Evolutionary conservation across 225 moss, liverwort and hornwort species (phyloP), one percentile per base, ranked within the genome.

Genomic region (Physcomitrellopsis africana): DNA sequence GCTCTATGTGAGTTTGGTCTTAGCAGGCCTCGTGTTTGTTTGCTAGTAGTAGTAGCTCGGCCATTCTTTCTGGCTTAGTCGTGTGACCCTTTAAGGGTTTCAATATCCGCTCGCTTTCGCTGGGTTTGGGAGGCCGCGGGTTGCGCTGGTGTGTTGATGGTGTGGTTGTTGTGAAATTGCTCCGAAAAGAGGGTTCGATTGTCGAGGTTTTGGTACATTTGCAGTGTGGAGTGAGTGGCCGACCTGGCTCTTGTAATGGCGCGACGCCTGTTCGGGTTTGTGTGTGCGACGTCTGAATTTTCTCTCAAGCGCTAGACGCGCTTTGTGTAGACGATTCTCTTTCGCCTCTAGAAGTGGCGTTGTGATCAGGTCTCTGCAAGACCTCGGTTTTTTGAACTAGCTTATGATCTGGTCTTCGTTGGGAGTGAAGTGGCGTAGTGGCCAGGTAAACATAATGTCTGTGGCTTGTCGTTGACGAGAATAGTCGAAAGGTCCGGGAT

Each of bases 211-310:
- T 43, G 0, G 32, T 47, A 43, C 1, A 22, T 55, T 64, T 51
- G 5, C 5, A 47, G 54, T 43, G 51, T 55, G n/a, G 64, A 29
- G 47, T 70, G 65, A 57, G 37, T 8, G 0, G n/a, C 29, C 44
- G 48, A 20, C 1, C 16, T 37, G 32, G 32, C 32, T 37, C 10
- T 64, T 11, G 7, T 8, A 19, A 27, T 0, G 3, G 6, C 1
- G 12, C 5, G 65, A 10, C 45, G 41, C 10, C 12, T 73, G 73
- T 69, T 84, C 80, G 84, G 84, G 80, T 73, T 82, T 56, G 61
- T 67, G 72, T 29, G 42, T 13, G 18, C 22, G 1, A 46, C 26
- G 11, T 12, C 12, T 17, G 47, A 80, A 73, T 73, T 68, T 73
- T 60, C 9, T 17, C 2, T 27, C 8, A 7, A 15, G 12, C 3